These are phyloP conservation scores for Theileria luwenshuni DNA, from an alignment of 169 alveolate genomes.

Conservation along the genomic window DNA sequence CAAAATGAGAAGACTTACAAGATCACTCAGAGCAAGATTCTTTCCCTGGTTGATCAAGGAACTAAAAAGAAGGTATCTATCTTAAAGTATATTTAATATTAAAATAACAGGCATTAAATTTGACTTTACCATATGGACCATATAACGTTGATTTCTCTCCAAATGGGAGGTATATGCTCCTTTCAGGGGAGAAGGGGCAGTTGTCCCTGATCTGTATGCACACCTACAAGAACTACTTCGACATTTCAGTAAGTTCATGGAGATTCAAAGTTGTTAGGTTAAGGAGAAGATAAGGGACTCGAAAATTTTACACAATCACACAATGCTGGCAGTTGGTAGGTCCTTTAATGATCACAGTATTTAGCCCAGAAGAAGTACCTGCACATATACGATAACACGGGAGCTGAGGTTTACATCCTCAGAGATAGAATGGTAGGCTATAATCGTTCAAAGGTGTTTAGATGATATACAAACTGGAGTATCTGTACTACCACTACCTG, in stretches of 20 bases:
- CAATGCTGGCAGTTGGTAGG: constrained; percentile 85
- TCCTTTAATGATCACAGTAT: neutral
- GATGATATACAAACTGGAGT: constrained; percentile 86
- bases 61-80: constrained; percentile 48
- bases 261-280: constrained; percentile 16
- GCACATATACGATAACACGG: constrained; percentile 91
- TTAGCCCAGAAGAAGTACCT: constrained; percentile 90
- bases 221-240: constrained; percentile 70
- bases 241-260: constrained; percentile 66
- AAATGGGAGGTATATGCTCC: constrained; percentile 88
- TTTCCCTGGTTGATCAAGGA: constrained; percentile 46
- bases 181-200: constrained; percentile 94
- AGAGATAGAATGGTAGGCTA: constrained; percentile 81
- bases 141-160: constrained; percentile 86
- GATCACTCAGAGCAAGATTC: constrained; percentile 36
- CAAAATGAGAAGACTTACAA: constrained; percentile 45
- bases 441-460: constrained; percentile 23
- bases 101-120: constrained; percentile 27
- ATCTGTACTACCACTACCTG: constrained; percentile 90
- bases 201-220: constrained; percentile 85
- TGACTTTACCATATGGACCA: constrained; percentile 84
- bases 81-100: constrained; percentile 1
- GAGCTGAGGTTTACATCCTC: constrained; percentile 91
- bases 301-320: constrained; percentile 89
- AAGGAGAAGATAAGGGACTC: constrained; percentile 84